A percentile compares a stretch with the other conserved stretches of the same genome.
Evolutionary conservation across 768 basidiomycete species (phyloP).

Genomic region (Amanita rimosa): DNA sequence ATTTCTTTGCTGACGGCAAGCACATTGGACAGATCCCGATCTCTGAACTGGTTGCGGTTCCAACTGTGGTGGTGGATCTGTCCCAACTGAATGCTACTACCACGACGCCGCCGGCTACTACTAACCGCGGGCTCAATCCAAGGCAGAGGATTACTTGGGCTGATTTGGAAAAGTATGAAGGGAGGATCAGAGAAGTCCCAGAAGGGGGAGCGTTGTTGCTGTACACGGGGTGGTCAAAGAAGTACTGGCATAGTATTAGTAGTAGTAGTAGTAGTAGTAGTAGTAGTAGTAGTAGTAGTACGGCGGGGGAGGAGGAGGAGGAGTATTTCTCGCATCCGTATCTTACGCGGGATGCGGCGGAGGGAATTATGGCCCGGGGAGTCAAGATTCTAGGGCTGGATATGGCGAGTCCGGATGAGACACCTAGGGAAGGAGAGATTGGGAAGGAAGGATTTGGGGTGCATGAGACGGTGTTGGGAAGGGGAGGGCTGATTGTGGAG

Average conservation of each 20-base stretch:
- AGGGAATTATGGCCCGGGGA: conserved; percentile 35
- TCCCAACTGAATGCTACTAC: not conserved
- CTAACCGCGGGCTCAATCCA: conserved; percentile 3
- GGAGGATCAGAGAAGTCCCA: conserved; percentile 21
- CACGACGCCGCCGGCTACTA: not conserved
- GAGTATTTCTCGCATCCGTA: conserved; percentile 57
- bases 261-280: no score
- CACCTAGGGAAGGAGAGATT: conserved; percentile 18
- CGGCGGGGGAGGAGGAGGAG: no score
- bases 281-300: no score
- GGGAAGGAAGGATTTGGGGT: conserved; percentile 34
- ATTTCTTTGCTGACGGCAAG: conserved; percentile 48
- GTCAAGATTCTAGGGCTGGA: conserved; percentile 53
- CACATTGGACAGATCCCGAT: conserved; percentile 52
- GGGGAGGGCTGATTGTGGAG: conserved; percentile 57
- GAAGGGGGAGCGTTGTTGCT: conserved; percentile 40
- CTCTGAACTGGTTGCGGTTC: conserved; percentile 34
- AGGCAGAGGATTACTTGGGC: conserved; percentile 48
- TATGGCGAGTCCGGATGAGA: conserved; percentile 58
- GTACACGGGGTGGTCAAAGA: conserved; percentile 56
- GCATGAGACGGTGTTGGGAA: conserved; percentile 51
- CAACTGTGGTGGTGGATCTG: conserved; percentile 46
- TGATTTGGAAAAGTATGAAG: conserved; percentile 24
- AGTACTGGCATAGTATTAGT: no score
- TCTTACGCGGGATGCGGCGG: conserved; percentile 42